Percentiles rank a stretch among this genome's conserved stretches.
Conservation (phyloP, 192 early-diverging fungal genomes). For the Linnemannia hyalina region DNA sequence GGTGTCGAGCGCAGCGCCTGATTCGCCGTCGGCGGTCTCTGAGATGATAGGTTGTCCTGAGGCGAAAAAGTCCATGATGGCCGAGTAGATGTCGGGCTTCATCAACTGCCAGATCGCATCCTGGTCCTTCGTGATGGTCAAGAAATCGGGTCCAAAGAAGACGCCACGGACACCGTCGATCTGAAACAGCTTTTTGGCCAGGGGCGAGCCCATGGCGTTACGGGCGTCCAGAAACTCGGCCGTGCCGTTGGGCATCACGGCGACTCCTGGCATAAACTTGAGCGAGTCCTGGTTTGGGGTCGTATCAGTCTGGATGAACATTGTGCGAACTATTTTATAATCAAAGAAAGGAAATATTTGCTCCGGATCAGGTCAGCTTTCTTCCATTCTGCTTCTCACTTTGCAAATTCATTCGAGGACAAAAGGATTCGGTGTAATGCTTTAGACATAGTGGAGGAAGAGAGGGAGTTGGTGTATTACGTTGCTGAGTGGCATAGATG, state of each 20-base stretch:
- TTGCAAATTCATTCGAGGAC: background rate
- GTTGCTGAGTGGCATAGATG: conserved; percentile 39
- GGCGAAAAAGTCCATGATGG: conserved; percentile 95
- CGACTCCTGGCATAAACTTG: conserved; percentile 96
- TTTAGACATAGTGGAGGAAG: background rate
- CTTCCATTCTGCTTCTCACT: background rate
- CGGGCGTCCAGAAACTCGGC: conserved; percentile 88
- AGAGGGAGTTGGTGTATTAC: background rate
- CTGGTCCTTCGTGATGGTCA: conserved; percentile 93
- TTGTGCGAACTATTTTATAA: conserved; percentile 65
- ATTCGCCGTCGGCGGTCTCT: conserved; percentile 61
- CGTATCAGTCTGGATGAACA: conserved; percentile 91
- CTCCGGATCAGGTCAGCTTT: background rate
- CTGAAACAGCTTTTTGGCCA: conserved; percentile 91
- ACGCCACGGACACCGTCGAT: conserved; percentile 94
- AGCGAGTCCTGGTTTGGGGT: conserved; percentile 97
- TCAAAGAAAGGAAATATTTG: background rate
- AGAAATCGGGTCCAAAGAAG: conserved; percentile 94
- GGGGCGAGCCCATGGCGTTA: conserved; percentile 83
- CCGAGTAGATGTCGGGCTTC: conserved; percentile 96
- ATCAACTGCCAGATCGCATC: conserved; percentile 96
- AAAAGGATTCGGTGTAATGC: no score
- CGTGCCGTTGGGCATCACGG: conserved; percentile 77
- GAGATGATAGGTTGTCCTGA: conserved; percentile 85
- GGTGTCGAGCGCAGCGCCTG: conserved; percentile 60